Evolutionary conservation across 352 stramenopile genomes (phyloP), one percentile per base, ranked within the genome.

Genomic region (Pythium dissotocum): DNA sequence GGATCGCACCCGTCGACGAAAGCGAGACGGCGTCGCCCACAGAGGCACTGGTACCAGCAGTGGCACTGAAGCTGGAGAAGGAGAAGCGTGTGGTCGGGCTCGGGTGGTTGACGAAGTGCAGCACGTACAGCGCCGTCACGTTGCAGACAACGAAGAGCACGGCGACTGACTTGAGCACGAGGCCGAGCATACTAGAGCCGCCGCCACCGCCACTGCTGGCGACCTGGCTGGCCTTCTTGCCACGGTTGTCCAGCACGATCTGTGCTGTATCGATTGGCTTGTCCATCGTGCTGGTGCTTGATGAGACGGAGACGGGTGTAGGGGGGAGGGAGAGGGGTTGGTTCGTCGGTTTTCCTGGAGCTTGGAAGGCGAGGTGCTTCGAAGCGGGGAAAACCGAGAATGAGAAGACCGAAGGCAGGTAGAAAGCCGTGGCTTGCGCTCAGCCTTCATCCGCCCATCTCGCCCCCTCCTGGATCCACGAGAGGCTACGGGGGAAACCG

Each of bases 81-180:
- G 69, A 77, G 59, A 88, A 85, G 6, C 71, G 71, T 12, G 80
- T 83, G 0, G 70, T 79, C 10, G 72, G 66, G 30, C 68, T 73
- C 2, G 82, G 77, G 13, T 70, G 73, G 61, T 89, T 73, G 18
- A 77, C 78, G 55, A 91, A 91, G 71, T 89, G 83, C 26, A 91
- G 71, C 33, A 82, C 70, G 72, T 85, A 91, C 21, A 91, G 62
- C 16, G 79, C 83, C 8, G 75, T 77, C 48, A 88, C 61, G 65
- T 91, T 91, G 70, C 78, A 65, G 21, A 89, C 28, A 58, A 89
- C 79, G 49, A 88, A 90, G 53, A 87, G 30, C 56, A 87, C 79
- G 16, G 73, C 76, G 32, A 85, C 30, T 14, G 63, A 30, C n/a
- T 73, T 71, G 28, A 80, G 46, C 0, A 57, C 42, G 35, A 69